Evolutionary conservation across 2,329 filamentous ascomycete species (phyloP).

Genomic region (Anthostomella pinea): DNA sequence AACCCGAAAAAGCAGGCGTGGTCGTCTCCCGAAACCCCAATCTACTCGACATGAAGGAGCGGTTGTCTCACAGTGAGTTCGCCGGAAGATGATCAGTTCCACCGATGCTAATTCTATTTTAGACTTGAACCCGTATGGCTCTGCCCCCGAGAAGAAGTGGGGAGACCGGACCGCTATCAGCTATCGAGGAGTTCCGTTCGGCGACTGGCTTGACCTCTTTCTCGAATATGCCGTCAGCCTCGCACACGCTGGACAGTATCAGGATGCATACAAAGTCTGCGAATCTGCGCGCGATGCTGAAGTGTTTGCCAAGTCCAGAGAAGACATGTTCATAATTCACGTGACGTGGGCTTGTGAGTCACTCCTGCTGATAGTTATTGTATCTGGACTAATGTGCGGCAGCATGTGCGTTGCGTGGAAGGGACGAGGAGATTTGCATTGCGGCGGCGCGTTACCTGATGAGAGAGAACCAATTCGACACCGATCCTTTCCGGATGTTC

Average conservation of each 20-base stretch:
- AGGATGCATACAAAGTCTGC: slow-evolving; percentile 77
- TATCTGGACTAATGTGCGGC: slow-evolving; percentile 13
- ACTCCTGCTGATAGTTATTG: background rate
- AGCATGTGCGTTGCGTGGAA: slow-evolving; percentile 79
- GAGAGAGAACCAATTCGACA: slow-evolving; percentile 74
- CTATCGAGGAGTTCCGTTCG: slow-evolving; percentile 72
- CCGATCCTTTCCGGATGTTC: slow-evolving; percentile 82
- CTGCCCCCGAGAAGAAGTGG: slow-evolving; percentile 29
- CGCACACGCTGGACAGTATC: slow-evolving; percentile 62
- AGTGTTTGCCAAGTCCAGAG: slow-evolving; percentile 71
- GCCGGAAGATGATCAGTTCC: background rate
- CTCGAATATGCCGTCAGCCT: slow-evolving; percentile 80
- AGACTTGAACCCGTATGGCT: slow-evolving; percentile 35
- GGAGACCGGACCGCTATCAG: slow-evolving; percentile 32
- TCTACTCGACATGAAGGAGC: slow-evolving; percentile 54
- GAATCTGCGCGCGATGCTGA: slow-evolving; percentile 76
- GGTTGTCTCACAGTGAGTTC: slow-evolving; percentile 51
- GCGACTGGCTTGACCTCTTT: slow-evolving; percentile 86
- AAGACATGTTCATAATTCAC: slow-evolving; percentile 70
- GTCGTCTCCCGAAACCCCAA: slow-evolving; percentile 36
- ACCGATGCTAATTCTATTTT: slow-evolving; percentile 14
- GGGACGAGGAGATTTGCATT: slow-evolving; percentile 73
- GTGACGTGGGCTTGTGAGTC: slow-evolving; percentile 69
- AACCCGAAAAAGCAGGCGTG: slow-evolving; percentile 32
- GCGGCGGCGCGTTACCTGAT: slow-evolving; percentile 80